phyloP scores from a whole-genome alignment of 2,329 filamentous ascomycete genomes.

The Tricladium varicosporioides region DNA sequence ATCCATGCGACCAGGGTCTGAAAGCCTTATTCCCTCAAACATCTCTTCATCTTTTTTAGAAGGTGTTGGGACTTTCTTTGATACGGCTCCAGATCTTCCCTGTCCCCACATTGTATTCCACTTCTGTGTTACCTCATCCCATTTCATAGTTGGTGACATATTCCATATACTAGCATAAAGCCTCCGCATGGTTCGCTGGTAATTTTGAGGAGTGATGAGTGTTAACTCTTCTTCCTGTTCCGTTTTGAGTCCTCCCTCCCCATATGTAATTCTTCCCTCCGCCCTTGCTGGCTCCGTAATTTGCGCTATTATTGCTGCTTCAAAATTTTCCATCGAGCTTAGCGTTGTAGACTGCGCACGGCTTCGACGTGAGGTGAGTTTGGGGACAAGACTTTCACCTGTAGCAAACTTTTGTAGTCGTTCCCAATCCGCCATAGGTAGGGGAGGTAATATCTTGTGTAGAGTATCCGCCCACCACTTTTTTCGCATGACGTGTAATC shows the following conservation, averaged over 20 bases:
- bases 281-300: not conserved
- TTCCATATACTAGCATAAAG: constrained; percentile 47
- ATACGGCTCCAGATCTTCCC: not conserved
- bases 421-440: constrained; percentile 55
- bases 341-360: not conserved
- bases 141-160: constrained; percentile 42
- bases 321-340: not conserved
- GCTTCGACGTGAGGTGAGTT: constrained; percentile 22
- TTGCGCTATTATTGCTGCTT: not conserved
- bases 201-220: not conserved
- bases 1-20: too few relatives aligned
- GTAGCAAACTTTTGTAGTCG: constrained; percentile 45
- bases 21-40: too few relatives aligned
- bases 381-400: constrained; percentile 29
- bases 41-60: too few relatives aligned
- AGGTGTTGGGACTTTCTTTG: not conserved
- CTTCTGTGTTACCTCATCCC: constrained; percentile 29
- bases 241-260: not conserved
- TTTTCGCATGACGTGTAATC: constrained; percentile 43
- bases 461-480: constrained; percentile 47
- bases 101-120: constrained; percentile 47
- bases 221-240: not conserved
- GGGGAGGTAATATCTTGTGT: constrained; percentile 51
- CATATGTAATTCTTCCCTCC: not conserved
- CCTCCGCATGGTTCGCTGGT: constrained; percentile 43